phyloP scores from a whole-genome alignment of 345 rosid genomes.

The Citrus australasica region DNA sequence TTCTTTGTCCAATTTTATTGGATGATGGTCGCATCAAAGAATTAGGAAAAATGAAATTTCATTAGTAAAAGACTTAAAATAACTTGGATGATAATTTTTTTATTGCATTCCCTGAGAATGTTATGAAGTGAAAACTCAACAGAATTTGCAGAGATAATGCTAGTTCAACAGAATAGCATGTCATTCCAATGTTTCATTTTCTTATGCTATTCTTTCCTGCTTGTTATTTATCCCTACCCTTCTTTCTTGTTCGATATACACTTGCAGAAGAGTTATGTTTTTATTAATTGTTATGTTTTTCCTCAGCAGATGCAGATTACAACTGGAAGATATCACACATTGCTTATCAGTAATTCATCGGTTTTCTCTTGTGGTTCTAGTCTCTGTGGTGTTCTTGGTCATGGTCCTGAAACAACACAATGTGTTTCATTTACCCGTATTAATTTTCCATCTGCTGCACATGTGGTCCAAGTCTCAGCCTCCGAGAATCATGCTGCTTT shows the following conservation, averaged over 20 bases:
- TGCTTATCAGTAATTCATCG: constrained; percentile 79
- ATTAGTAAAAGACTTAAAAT: neutral
- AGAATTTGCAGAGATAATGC: neutral
- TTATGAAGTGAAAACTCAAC: neutral
- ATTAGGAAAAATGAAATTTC: neutral
- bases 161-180: neutral
- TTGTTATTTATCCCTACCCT: neutral
- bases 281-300: constrained; percentile 14
- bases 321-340: constrained; percentile 87
- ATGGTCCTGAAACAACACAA: constrained; percentile 90
- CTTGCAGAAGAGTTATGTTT: constrained; percentile 6
- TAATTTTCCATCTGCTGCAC: constrained; percentile 54
- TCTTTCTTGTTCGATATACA: neutral
- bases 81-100: neutral
- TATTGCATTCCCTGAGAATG: neutral
- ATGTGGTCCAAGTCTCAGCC: constrained; percentile 84
- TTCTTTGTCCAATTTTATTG: neutral
- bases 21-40: neutral
- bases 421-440: constrained; percentile 75
- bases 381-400: constrained; percentile 90
- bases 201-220: neutral
- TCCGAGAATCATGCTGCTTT: constrained; percentile 92
- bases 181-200: neutral
- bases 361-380: constrained; percentile 92
- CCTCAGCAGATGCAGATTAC: constrained; percentile 86